Conservation (phyloP, 2,329 filamentous ascomycete species). For the Coleophoma eucalyptorum region DNA sequence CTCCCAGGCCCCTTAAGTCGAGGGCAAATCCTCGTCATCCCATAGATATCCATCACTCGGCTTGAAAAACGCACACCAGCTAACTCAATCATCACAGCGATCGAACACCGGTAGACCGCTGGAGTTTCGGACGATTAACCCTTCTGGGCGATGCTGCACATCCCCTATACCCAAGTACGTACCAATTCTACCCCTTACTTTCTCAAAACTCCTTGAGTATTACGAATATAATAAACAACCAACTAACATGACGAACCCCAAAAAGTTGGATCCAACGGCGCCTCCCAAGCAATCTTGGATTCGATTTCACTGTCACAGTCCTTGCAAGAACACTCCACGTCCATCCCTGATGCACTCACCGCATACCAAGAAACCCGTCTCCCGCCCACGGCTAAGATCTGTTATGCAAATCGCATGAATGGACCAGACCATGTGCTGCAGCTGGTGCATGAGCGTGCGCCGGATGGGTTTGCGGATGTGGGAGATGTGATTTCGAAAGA, state of each 20-base stretch:
- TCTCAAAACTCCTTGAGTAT: too few relatives aligned
- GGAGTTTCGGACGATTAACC: slow-evolving; percentile 32
- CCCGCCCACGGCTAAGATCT: slow-evolving; percentile 39
- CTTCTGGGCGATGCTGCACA: slow-evolving; percentile 37
- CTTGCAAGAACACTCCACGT: slow-evolving; percentile 19
- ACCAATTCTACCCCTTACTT: not conserved
- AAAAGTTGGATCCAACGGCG: slow-evolving; percentile 35
- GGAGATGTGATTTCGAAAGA: slow-evolving; percentile 35
- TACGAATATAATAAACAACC: too few relatives aligned
- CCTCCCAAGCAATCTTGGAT: slow-evolving; percentile 40
- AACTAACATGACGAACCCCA: not conserved
- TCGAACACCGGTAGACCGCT: slow-evolving; percentile 34
- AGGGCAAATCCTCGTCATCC: too few relatives aligned
- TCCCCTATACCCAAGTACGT: slow-evolving; percentile 34
- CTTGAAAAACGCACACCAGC: too few relatives aligned
- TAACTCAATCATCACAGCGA: slow-evolving; percentile 16
- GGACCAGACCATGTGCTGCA: slow-evolving; percentile 42
- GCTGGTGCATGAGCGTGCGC: slow-evolving; percentile 38
- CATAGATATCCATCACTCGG: too few relatives aligned
- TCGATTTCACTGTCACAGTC: slow-evolving; percentile 33
- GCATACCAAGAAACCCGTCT: slow-evolving; percentile 34
- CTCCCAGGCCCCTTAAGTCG: too few relatives aligned
- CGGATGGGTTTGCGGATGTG: slow-evolving; percentile 35
- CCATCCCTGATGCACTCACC: slow-evolving; percentile 29
- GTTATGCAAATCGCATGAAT: slow-evolving; percentile 41